Evolutionary conservation across 495 filamentous ascomycete species (phyloP), one percentile per base, ranked within the genome.

Genomic region (Penicillium coprophilum): DNA sequence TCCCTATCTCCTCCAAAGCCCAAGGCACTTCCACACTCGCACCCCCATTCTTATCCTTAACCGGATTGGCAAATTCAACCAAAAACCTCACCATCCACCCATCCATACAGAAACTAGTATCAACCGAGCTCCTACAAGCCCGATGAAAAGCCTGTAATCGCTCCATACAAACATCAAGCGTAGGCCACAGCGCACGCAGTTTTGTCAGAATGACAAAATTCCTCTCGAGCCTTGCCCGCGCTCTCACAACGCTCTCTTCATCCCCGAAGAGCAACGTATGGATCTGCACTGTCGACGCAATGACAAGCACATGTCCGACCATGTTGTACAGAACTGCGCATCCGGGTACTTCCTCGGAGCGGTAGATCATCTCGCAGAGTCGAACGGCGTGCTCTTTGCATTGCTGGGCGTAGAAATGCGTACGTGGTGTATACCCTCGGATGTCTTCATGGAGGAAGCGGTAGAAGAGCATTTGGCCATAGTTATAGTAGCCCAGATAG

Each of bases 401-500:
- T 46, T 65, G 61, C 0, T 62, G 48, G 0, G 72, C 70, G 57
- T 71, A 74, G 53, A 59, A 58, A 1, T 55, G 57, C 5, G 61
- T 57, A 5, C 49, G 40, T 17, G 55, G 51, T 39, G 27, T 20
- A 46, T 31, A 31, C 32, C 36, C 6, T 31, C 55, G 39, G 41
- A 49, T 53, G 47, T 55, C 52, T 58, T 46, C 55, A 50, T 76
- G 72, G 6, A 78, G 66, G 53, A 72, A 77, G 47, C 71, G 67
- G 53, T 73, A 78, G 60, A 71, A 77, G 10, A 78, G 71, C 41
- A 78, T 66, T 36, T 71, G 71, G 8, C 65, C 68, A 45, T 69
- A 78, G 59, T 78, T 66, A 36, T 76, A 72, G 55, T 74, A 78
- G 8, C 75, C 75, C 3, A 74, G 56, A 49, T 76, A 73, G 1